Evolutionary conservation across 129 eudicot genomes (phyloP), one percentile per base, ranked within the genome.

Genomic region (Flaveria sonorensis): DNA sequence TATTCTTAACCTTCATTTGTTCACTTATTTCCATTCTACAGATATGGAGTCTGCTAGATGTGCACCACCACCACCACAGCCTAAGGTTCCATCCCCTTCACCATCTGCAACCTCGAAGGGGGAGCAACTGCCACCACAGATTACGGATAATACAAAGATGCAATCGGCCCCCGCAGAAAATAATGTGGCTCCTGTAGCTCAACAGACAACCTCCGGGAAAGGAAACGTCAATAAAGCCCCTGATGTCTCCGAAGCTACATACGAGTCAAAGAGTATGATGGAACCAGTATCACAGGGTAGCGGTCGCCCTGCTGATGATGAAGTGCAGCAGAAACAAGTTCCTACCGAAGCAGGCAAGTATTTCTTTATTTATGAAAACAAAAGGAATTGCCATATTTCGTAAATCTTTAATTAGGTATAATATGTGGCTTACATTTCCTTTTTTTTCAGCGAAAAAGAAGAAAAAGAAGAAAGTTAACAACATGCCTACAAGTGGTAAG

Each of bases 41-140:
- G 99, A 95, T 81, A 95, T 89, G 97, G 96, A 86, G 80, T 91
- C 97, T 62, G 90, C 90, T 60, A 86, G 90, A 9, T 82, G 85
- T 75, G 80, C 80, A 57, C 92, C 96, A 2, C 67, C 30, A 20
- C 60, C 67, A 61, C 93, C 89, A 53, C 89, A 83, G 68, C 89
- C 94, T 53, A 91, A 82, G 86, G 69, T 76, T 80, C 88, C 92
- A 40, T 95, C 99, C 21, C 96, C 97, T 48, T 76, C 89, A 7
- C 88, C 79, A 8, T 91, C 99, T 45, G 97, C 90, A 39, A 90
- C 96, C 85, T 95, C 99, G 28, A 95, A 86, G 80, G 97, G 92
- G 74, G 94, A 86, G 78, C 90, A 81, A 62, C 60, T 74, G 43
- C 85, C 81, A 14, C 79, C 94, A 42, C 82, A 48, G 28, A 77